These are phyloP conservation scores for Gossypium gossypioides DNA, from an alignment of 441 rosid species.

Conservation along the genomic window DNA sequence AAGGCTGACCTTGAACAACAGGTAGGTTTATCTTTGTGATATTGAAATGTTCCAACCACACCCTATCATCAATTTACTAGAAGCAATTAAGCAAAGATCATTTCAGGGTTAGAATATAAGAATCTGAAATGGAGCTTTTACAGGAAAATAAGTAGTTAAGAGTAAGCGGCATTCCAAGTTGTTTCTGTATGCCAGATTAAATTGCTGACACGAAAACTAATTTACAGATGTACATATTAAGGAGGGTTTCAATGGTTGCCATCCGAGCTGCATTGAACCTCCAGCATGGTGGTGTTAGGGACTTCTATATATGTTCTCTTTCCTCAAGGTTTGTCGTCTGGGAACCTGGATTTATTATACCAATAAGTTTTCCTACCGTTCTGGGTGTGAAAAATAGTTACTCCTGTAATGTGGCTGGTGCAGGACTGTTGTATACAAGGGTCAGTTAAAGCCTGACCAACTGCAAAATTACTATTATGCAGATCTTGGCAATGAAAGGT, in stretches of 20 bases:
- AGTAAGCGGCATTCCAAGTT: neutral
- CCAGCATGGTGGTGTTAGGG: slow-evolving; percentile 73
- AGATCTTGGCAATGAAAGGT: slow-evolving; percentile 99
- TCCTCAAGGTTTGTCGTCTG: slow-evolving; percentile 63
- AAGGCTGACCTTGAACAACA: slow-evolving; percentile 86
- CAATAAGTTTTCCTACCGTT: neutral
- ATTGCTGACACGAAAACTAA: neutral
- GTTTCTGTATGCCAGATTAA: neutral
- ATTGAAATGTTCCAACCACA: neutral
- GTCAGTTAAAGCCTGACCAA: slow-evolving; percentile 91
- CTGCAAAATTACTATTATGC: slow-evolving; percentile 80
- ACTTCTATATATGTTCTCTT: slow-evolving; percentile 95
- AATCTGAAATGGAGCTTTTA: neutral
- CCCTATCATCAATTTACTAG: neutral
- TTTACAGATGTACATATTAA: slow-evolving; percentile 84
- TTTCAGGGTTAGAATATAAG: neutral
- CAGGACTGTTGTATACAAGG: slow-evolving; percentile 98
- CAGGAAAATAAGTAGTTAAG: neutral
- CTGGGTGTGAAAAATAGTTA: neutral
- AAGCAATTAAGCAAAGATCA: neutral
- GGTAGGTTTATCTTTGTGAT: slow-evolving; percentile 30
- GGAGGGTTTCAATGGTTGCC: slow-evolving; percentile 91
- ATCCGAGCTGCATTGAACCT: slow-evolving; percentile 89
- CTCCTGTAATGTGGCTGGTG: neutral
- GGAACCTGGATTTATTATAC: neutral